Conservation (phyloP, 2,329 filamentous ascomycete species). For the Xylariaceae sp. region DNA sequence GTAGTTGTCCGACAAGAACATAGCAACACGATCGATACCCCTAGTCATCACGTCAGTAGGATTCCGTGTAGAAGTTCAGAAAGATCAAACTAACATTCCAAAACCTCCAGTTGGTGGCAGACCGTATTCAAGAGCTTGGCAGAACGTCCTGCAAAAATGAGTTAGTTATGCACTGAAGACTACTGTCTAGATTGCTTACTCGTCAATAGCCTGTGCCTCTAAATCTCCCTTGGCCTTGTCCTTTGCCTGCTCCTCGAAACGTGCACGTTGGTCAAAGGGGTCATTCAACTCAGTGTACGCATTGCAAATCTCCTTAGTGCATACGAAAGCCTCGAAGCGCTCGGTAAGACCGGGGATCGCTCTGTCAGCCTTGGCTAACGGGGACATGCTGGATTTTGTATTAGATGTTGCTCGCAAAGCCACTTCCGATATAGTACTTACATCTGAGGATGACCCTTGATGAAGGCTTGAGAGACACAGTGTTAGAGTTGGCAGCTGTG, state of each 20-base stretch:
- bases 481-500: neutral
- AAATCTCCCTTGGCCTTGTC: constrained; percentile 97
- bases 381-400: constrained; percentile 81
- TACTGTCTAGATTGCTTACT: constrained; percentile 36
- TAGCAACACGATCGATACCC: constrained; percentile 77
- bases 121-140: constrained; percentile 82
- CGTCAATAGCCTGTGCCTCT: constrained; percentile 92
- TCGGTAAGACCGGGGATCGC: constrained; percentile 80
- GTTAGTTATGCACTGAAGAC: neutral
- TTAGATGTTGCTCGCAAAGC: constrained; percentile 2
- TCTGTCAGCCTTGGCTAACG: constrained; percentile 93
- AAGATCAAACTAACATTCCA: too few species aligned
- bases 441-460: constrained; percentile 67
- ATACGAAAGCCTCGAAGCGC: constrained; percentile 95
- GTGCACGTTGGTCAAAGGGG: constrained; percentile 86
- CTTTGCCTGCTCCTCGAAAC: constrained; percentile 90
- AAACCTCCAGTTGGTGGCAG: constrained; percentile 92
- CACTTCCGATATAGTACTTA: constrained; percentile 1
- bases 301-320: constrained; percentile 95
- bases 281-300: constrained; percentile 93
- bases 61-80: too few species aligned
- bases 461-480: constrained; percentile 56
- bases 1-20: constrained; percentile 96
- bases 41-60: too few species aligned
- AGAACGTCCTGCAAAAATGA: constrained; percentile 62